Conservation (phyloP, 2,329 filamentous ascomycete genomes). For the Alternaria atra region DNA sequence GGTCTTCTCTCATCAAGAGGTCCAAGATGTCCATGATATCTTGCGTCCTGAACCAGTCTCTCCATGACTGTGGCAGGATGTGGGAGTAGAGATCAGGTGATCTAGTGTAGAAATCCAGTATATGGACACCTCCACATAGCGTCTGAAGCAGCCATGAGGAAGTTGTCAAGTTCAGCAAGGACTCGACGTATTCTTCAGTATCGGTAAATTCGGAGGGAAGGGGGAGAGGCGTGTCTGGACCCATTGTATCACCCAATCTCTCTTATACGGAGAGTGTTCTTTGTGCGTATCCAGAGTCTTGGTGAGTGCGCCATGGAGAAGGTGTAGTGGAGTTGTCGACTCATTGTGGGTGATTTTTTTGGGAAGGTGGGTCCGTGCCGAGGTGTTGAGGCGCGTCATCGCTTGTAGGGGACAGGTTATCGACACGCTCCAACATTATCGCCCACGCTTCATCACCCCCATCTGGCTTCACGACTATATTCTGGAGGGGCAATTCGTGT, state of each 20-base stretch:
- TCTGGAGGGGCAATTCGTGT: constrained; percentile 3
- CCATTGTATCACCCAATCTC: constrained; percentile 50
- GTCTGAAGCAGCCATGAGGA: constrained; percentile 81
- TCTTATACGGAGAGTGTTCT: constrained; percentile 1
- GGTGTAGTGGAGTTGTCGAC: constrained; percentile 20
- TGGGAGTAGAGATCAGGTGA: constrained; percentile 83
- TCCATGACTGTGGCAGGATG: constrained; percentile 82
- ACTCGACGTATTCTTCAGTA: constrained; percentile 79
- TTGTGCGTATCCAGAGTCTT: neutral
- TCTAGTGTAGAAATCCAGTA: constrained; percentile 92
- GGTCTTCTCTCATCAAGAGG: constrained; percentile 79
- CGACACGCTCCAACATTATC: constrained; percentile 17
- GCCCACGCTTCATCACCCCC: constrained; percentile 4
- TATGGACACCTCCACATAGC: constrained; percentile 95
- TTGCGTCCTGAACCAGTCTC: constrained; percentile 74
- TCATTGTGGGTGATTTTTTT: constrained; percentile 22
- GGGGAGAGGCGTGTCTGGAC: constrained; percentile 67
- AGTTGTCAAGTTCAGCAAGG: constrained; percentile 78
- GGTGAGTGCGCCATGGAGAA: constrained; percentile 15
- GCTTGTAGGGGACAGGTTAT: constrained; percentile 13
- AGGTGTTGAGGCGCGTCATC: constrained; percentile 20
- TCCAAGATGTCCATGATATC: constrained; percentile 81
- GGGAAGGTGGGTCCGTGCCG: constrained; percentile 27
- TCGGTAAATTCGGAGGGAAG: constrained; percentile 74
- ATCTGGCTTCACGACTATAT: neutral